Evolutionary conservation across 169 alveolate species (phyloP), one percentile per base, ranked within the genome.

Genomic region (Condylostoma magnum): DNA sequence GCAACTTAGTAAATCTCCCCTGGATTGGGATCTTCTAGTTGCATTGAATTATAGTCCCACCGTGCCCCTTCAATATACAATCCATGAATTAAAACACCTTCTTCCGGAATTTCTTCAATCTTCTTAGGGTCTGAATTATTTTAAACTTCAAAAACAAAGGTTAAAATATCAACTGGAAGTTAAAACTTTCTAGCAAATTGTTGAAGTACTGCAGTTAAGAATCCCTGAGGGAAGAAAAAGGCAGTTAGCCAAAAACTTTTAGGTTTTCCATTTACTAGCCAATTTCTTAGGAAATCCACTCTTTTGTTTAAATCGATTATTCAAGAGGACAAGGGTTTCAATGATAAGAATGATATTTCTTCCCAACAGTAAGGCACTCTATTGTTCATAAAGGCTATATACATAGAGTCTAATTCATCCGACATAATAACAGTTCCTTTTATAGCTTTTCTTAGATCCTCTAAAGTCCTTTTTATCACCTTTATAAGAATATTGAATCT

Each of bases 71-170:
- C 96, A 77, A 95, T 73, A 85, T 76, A 94, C 18, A 95, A 77
- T 34, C 98, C 98, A 67, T 92, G 85, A 72, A 95, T 85, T 69
- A 83, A 89, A 52, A 90, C 91, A 6, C 97, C 97, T 53, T 93
- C 96, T 28, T 85, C 90, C 10, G 94, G 85, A 34, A 37, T 25
- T 30, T 73, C 86, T 5, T 60, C 54, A 25, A 82, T 84, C 22
- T 75, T 73, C 33, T 86, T 84, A 54, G 80, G 71, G 36, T 38
- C 70, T 79, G 4, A 77, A 77, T 56, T 68, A 84, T 36, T 90
- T 12, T 80, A 75, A 10, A 81, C 84, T 63, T 86, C 85, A 63
- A 88, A 90, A 43, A 82, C 78, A 58, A 93, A 93, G 15, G 79
- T 60, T 31, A 93, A 77, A 41, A 79, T 80, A 86, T 93, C 96